Base-by-base conservation (phyloP, 768 basidiomycete genomes). In the Mycena haematopus region DNA sequence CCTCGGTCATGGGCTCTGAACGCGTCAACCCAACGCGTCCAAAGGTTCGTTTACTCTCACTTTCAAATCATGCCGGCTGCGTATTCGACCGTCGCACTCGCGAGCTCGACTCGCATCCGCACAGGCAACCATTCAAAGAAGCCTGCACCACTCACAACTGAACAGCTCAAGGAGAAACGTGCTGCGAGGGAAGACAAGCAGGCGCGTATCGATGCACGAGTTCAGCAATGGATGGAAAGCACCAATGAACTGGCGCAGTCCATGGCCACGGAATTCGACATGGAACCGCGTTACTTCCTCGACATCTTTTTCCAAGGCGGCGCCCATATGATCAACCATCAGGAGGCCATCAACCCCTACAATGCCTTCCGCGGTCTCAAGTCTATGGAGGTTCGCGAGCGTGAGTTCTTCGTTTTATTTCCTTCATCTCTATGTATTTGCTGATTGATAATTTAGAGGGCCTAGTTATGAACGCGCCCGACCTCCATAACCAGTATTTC, bases 251-350 rank as follows among this genome's bases (percentile, higher is more conserved):
- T 40, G 21, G 36, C 35, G 21, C 25, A 2, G 27, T 36, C 24
- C 5, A 45, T 45, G 55, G 42, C 3, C n/a, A 25, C 1, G 7
- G 21, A 22, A 3, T 54, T 35, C n/a, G 52, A 61, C 44, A 27
- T 49, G 52, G 27, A 61, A 46, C 52, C 60, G 2, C 53, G 42
- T 1, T 61, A 61, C 21, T 54, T 55, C 13, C 46, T 55, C 1
- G 60, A 61, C 15, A 47, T 54, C 6, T 55, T 61, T 24, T 61
- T 61, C 8, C 60, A 61, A 25, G 60, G 55, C 2, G 61, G 59
- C 2, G 52, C 59, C 1, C 52, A 49, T 11, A 60, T 60, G 59
- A 54, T 60, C 8, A 60, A 50, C 22, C 61, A 62, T 22, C 61
- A 62, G 24, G 24, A 56, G 35, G 44, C 22, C 13, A 5, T 38